Evolutionary conservation across 75 land plant genomes (phyloP).

Genomic region (Selaginella tamariscina): DNA sequence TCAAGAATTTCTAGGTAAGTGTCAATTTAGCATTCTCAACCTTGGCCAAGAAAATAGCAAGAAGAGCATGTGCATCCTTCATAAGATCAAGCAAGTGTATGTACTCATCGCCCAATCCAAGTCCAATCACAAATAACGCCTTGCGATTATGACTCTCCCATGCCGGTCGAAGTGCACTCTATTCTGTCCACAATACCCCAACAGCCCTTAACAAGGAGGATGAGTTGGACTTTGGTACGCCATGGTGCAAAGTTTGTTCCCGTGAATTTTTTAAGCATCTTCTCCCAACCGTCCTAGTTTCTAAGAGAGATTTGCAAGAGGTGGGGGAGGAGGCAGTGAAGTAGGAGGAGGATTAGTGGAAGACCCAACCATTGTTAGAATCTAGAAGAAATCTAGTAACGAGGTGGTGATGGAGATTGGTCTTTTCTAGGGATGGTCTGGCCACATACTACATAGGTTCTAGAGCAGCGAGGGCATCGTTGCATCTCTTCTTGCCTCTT

Average conservation of each 20-base stretch:
- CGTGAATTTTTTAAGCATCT: slow-evolving; percentile 4
- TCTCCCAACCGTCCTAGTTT: slow-evolving; percentile 2
- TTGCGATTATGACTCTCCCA: background rate
- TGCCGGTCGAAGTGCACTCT: background rate
- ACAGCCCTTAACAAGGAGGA: background rate
- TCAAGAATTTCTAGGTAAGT: background rate
- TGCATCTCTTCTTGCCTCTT: too few species aligned
- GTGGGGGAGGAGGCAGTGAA: background rate
- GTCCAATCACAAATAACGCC: background rate
- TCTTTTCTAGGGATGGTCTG: slow-evolving; percentile 3
- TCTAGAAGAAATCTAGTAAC: slow-evolving; percentile 1
- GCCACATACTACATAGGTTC: too few species aligned
- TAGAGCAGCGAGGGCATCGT: too few species aligned
- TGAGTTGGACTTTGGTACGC: slow-evolving; percentile 1
- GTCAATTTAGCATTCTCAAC: background rate
- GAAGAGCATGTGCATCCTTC: background rate
- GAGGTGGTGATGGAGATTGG: background rate
- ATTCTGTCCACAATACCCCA: slow-evolving; percentile 3
- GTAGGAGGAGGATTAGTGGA: background rate
- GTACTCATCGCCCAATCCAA: slow-evolving; percentile 3
- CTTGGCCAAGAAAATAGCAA: background rate
- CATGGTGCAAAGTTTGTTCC: slow-evolving; percentile 1
- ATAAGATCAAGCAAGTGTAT: slow-evolving; percentile 6
- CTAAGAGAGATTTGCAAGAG: background rate
- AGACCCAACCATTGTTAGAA: background rate